These are phyloP conservation scores for Coemansia umbellata DNA, from an alignment of 192 early-diverging fungal genomes.

Conservation along the genomic window DNA sequence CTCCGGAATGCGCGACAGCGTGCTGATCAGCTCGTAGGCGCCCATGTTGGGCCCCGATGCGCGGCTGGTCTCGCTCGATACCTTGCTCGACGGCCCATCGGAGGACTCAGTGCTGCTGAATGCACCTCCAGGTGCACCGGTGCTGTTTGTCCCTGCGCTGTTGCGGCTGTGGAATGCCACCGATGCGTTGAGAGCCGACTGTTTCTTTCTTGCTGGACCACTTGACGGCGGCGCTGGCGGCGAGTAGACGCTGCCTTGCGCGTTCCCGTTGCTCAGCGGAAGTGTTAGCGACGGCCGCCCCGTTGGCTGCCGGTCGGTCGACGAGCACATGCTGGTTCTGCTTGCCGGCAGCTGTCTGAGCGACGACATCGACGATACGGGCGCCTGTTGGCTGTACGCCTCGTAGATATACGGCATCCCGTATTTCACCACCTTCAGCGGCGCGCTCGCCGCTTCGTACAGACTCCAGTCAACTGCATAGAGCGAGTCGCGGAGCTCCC, in stretches of 20 bases:
- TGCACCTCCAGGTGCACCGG: too few species aligned
- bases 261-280: neutral
- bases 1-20: conserved; percentile 38
- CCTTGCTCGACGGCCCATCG: conserved; percentile 10
- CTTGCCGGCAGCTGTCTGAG: conserved; percentile 6
- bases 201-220: conserved; percentile 23
- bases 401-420: conserved; percentile 41
- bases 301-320: conserved; percentile 11
- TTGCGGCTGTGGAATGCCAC: conserved; percentile 9
- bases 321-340: conserved; percentile 21
- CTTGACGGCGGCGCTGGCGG: conserved; percentile 27
- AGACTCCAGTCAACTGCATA: conserved; percentile 50
- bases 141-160: neutral
- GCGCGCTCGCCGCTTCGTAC: conserved; percentile 45
- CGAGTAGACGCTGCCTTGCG: conserved; percentile 18
- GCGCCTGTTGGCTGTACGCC: conserved; percentile 10
- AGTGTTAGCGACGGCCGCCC: conserved; percentile 2
- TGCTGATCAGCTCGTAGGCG: conserved; percentile 29
- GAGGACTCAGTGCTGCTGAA: conserved; percentile 14
- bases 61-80: conserved; percentile 9
- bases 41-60: conserved; percentile 9
- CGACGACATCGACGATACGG: neutral
- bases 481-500: conserved; percentile 49
- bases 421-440: conserved; percentile 38
- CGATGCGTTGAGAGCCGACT: conserved; percentile 8